Conservation (phyloP, 164 flowering plant species). For the Protea cynaroides region DNA sequence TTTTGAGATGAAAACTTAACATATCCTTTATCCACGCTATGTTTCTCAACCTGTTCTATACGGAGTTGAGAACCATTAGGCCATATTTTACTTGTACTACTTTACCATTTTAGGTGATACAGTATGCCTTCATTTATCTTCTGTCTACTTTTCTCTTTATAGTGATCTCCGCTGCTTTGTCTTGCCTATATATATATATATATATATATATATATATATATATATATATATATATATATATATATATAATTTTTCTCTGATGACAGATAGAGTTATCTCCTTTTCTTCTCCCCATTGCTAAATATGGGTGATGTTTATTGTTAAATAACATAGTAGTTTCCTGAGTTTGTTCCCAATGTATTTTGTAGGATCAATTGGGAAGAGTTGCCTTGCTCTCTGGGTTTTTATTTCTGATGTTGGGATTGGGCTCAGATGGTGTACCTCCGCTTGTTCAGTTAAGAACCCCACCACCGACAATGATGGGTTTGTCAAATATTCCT, state of each 20-base stretch:
- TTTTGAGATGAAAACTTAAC: too few relatives aligned
- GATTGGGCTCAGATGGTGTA: conserved; percentile 76
- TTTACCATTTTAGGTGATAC: background rate
- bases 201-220: too few relatives aligned
- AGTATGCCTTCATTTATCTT: too few relatives aligned
- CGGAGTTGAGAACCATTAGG: background rate
- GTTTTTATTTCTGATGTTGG: conserved; percentile 70
- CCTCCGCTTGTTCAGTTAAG: conserved; percentile 68
- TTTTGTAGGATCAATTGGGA: conserved; percentile 86
- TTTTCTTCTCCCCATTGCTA: background rate
- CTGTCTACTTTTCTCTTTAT: too few relatives aligned
- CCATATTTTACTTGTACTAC: background rate
- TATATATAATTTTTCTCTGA: too few relatives aligned
- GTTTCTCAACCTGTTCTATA: background rate
- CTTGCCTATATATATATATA: too few relatives aligned
- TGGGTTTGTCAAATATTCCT: conserved; percentile 62
- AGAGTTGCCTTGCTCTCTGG: conserved; percentile 79
- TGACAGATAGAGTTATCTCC: too few relatives aligned
- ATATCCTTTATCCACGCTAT: too few relatives aligned
- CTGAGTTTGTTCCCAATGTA: conserved; percentile 11
- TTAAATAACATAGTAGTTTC: background rate
- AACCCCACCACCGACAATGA: conserved; percentile 69
- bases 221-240: too few relatives aligned
- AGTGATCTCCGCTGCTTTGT: too few relatives aligned
- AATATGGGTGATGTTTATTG: background rate